Base-by-base conservation (phyloP, 305 asterid genomes). In the Fraxinus platypoda region DNA sequence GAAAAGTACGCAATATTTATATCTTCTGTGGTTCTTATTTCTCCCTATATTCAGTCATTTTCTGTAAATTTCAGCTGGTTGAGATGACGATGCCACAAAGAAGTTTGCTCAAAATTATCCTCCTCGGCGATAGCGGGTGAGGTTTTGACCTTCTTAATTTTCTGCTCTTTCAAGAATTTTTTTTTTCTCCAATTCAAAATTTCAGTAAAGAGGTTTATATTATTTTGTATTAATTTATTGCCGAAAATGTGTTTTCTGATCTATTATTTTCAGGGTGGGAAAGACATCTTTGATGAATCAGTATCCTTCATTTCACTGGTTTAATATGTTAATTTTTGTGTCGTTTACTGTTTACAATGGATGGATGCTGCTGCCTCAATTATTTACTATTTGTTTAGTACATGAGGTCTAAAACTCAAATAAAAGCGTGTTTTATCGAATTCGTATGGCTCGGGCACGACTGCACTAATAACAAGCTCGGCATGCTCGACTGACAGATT, bases 41-140 rank as follows among this genome's bases (percentile, higher is more conserved):
- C 57, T 46, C 57, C 57, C 57, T 17, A 46, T 3, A 46, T 13
- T 46, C 6, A 46, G 8, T 62, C 11, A 66, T 66, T 66, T 66
- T 66, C 74, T 66, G 35, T 28, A 46, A 26, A 66, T 26, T 66
- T 66, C 34, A 26, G 74, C 74, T 26, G 34, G 31, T 28, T 8
- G 46, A 57, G 54, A 87, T 87, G 89, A 76, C 83, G n/a, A 46
- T 13, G 57, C 57, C 57, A 13, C 57, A 46, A 13, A 84, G 91
- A 88, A 91, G 91, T 77, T 86, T 91, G 91, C 91, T 90, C 85
- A 91, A 91, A 88, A 86, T 91, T 88, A 91, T 91, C 86, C 91
- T 91, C 81, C 92, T 90, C 64, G 95, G 95, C 37, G 95, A 91
- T 83, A 90, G 95, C 70, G 95, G 95, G 95, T 90, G 80, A 15